Conservation (phyloP, 1,284 basidiomycete species). For the Pseudozyma tsukubaensis region DNA sequence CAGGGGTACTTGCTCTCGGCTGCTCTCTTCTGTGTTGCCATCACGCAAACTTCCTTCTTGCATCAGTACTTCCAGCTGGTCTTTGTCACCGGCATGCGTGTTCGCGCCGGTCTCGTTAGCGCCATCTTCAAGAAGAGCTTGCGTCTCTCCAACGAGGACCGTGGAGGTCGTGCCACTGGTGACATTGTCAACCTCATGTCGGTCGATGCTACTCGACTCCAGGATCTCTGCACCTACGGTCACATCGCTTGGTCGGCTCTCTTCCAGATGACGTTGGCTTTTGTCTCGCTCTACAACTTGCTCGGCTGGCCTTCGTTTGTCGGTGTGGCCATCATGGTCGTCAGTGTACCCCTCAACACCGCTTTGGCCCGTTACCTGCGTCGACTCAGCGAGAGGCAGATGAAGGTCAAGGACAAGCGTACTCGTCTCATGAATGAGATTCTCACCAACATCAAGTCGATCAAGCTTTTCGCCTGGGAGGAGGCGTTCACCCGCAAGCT, state of each 20-base stretch:
- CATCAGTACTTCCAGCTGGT: conserved; percentile 82
- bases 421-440: conserved; percentile 67
- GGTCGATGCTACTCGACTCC: conserved; percentile 88
- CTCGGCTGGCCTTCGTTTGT: conserved; percentile 83
- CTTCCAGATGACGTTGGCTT: conserved; percentile 66
- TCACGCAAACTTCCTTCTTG: conserved; percentile 77
- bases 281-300: conserved; percentile 78
- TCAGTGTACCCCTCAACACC: conserved; percentile 76
- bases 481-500: conserved; percentile 74
- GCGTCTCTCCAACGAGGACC: conserved; percentile 80
- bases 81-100: conserved; percentile 73
- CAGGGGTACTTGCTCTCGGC: conserved; percentile 62
- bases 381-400: conserved; percentile 78
- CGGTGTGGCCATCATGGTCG: conserved; percentile 83
- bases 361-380: conserved; percentile 81
- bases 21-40: conserved; percentile 77
- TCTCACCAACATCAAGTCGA: conserved; percentile 65
- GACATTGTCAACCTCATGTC: conserved; percentile 92
- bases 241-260: conserved; percentile 80
- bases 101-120: conserved; percentile 87
- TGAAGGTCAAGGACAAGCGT: conserved; percentile 85
- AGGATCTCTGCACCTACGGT: conserved; percentile 86
- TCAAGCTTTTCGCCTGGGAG: conserved; percentile 66
- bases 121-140: conserved; percentile 78
- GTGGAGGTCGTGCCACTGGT: conserved; percentile 82